A percentile compares a stretch with the other conserved stretches of the same genome.
Evolutionary conservation across 352 stramenopile genomes (phyloP).

Genomic region (Pythium oligandrum): DNA sequence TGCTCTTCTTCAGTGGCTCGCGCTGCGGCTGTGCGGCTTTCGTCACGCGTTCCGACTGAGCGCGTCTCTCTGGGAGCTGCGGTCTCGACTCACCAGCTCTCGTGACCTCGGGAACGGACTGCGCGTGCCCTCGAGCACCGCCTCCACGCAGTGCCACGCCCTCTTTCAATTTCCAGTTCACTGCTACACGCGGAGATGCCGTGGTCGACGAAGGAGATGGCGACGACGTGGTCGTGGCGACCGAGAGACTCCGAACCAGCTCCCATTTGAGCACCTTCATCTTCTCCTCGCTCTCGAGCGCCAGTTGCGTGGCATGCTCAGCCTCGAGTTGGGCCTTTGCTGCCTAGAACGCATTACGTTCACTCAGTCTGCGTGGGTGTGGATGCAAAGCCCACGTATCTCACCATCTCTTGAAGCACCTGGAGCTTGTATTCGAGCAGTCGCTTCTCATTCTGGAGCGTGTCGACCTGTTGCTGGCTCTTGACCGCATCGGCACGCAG

Average conservation of each 20-base stretch:
- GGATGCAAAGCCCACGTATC: background rate
- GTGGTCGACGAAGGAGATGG: constrained; percentile 11
- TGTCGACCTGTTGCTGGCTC: constrained; percentile 36
- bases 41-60: too few species aligned
- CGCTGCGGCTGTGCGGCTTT: too few species aligned
- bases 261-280: constrained; percentile 77
- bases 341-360: constrained; percentile 15
- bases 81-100: too few species aligned
- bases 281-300: constrained; percentile 44
- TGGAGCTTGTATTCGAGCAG: constrained; percentile 53
- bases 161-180: constrained; percentile 58
- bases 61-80: too few species aligned
- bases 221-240: constrained; percentile 4
- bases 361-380: background rate
- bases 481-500: constrained; percentile 38
- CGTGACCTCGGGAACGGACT: too few species aligned
- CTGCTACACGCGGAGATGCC: constrained; percentile 24
- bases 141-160: constrained; percentile 28
- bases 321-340: constrained; percentile 49
- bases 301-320: constrained; percentile 31
- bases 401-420: constrained; percentile 47
- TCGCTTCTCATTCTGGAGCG: constrained; percentile 40
- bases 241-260: constrained; percentile 47
- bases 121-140: constrained; percentile 3
- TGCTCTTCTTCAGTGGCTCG: too few species aligned